Evolutionary conservation across 129 eudicot genomes (phyloP).

Genomic region (Smallanthus sonchifolius): DNA sequence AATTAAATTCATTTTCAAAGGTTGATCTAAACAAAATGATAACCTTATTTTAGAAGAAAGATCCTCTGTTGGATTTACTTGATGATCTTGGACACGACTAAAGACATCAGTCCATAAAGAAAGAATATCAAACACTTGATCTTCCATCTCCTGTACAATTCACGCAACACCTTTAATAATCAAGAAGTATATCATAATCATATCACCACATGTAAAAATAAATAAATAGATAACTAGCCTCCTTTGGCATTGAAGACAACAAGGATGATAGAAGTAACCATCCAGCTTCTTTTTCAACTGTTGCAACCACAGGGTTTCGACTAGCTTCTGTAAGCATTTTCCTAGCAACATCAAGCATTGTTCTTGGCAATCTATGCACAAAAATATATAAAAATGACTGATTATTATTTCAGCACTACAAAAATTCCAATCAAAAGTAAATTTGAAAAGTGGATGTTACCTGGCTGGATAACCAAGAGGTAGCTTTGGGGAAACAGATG

Average conservation of each 20-base stretch:
- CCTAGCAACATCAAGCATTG: slow-evolving; percentile 83
- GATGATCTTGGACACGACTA: slow-evolving; percentile 54
- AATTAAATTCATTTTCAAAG: neutral
- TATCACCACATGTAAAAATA: neutral
- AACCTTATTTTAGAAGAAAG: slow-evolving; percentile 61
- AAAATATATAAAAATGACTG: slow-evolving; percentile 12
- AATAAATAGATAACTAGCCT: slow-evolving; percentile 40
- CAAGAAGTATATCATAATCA: slow-evolving; percentile 10
- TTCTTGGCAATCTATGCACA: slow-evolving; percentile 72
- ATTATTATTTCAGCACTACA: slow-evolving; percentile 3
- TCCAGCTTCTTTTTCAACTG: slow-evolving; percentile 95
- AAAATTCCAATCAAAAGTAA: slow-evolving; percentile 7
- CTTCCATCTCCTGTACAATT: slow-evolving; percentile 85
- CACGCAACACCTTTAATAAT: slow-evolving; percentile 25
- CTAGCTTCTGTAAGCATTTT: slow-evolving; percentile 78
- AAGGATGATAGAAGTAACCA: slow-evolving; percentile 89
- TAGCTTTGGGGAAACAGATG: slow-evolving; percentile 76
- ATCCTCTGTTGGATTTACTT: slow-evolving; percentile 45
- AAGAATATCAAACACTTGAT: slow-evolving; percentile 93
- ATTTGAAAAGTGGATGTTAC: slow-evolving; percentile 26
- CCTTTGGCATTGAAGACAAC: slow-evolving; percentile 86
- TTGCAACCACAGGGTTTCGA: slow-evolving; percentile 61
- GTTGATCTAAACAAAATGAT: neutral
- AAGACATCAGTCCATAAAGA: slow-evolving; percentile 81
- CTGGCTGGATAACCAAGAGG: slow-evolving; percentile 99